A percentile compares a stretch with the other conserved stretches of the same genome.
Evolutionary conservation across 495 filamentous ascomycete genomes (phyloP).

Genomic region (Penicillium maclennaniae): DNA sequence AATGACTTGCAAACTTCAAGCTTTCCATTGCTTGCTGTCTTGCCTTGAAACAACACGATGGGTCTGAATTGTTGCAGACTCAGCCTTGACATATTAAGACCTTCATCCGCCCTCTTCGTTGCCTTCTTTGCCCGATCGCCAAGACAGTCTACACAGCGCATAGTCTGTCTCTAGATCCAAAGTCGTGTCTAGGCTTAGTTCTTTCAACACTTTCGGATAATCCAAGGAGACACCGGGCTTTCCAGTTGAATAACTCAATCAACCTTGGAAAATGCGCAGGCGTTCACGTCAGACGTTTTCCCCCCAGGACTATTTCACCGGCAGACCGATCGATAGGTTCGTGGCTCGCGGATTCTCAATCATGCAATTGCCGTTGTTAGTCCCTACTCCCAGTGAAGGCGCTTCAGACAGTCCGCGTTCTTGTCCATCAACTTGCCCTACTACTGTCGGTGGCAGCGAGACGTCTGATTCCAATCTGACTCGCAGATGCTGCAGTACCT

Average conservation of each 20-base stretch:
- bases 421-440: not conserved
- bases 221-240: not conserved
- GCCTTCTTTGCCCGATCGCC: constrained; percentile 2
- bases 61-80: not conserved
- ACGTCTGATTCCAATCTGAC: not conserved
- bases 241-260: not conserved
- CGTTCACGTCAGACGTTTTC: not conserved
- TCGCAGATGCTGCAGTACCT: not conserved
- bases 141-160: constrained; percentile 1
- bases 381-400: not conserved
- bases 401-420: not conserved
- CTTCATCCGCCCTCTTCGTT: constrained; percentile 1
- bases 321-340: not conserved
- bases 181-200: not conserved
- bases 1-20: constrained; percentile 5
- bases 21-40: not conserved
- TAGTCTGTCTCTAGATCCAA: not conserved
- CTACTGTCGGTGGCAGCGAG: not conserved
- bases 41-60: not conserved
- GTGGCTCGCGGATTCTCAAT: not conserved
- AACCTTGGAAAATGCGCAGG: not conserved
- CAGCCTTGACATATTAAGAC: constrained; percentile 4
- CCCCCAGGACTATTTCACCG: not conserved
- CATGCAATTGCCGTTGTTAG: not conserved
- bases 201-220: not conserved